Base-by-base conservation (phyloP, 352 stramenopile genomes). In the Pythium chondricola region DNA sequence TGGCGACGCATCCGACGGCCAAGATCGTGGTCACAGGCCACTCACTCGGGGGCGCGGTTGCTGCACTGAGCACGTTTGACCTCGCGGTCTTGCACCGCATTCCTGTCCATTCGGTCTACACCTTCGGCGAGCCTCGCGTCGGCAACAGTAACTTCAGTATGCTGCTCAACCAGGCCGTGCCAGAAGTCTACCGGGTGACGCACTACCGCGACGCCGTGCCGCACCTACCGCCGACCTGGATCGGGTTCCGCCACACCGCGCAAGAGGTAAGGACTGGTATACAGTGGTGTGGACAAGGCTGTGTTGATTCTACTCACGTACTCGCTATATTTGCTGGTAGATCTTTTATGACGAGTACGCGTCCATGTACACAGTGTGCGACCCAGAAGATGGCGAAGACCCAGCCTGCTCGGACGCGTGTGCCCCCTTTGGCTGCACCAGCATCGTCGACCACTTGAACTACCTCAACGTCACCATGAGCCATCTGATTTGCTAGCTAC, bases 391-490 rank as follows among this genome's bases (percentile, higher is more conserved):
- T 36, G 76, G 76, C 5, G 82, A 93, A 74, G 82, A 93, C 39
- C 55, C 64, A 2, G 54, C 42, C 2, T 93, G 82, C 54, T 87
- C 77, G 21, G 61, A 90, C 43, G 53, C 61, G n/a, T 90, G 79
- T 64, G 84, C 74, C 7, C 72, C 74, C 0, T 86, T 87, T 27
- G 67, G 76, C 6, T 88, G 79, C 60, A 88, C 75, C 4, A 93
- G 82, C 50, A 77, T 93, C 40, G 73, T 89, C 10, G 82, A 93
- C 60, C 82, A 93, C 47, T 69, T 93, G 43, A 89, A 74, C 45
- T 93, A 93, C 63, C 61, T 93, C 45, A 93, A 93, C 62, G 82
- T 93, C 44, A 88, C 82, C 13, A 89, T 93, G 78, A 90, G 82
- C 59, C 82, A 93, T 59, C 67, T 93, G 46, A 77, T 88, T 31